Percentiles rank a stretch among this genome's conserved stretches.
These are phyloP conservation scores for Omphalotus guepiniiformis DNA, from an alignment of 768 basidiomycete species.

Conservation along the genomic window DNA sequence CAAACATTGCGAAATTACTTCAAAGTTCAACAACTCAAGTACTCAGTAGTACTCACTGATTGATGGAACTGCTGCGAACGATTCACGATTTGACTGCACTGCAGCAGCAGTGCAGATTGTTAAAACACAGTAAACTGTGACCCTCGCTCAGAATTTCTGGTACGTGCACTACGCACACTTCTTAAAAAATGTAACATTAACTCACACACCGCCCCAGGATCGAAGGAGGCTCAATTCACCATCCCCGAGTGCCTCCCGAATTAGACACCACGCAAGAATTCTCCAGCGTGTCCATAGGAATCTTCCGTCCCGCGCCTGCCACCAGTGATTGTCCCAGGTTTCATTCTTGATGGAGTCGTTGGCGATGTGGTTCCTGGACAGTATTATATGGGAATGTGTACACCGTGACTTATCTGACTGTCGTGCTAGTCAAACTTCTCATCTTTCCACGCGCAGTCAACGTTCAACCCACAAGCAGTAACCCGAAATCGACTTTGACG, in stretches of 20 bases:
- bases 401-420: slow-evolving; percentile 6
- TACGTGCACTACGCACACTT: slow-evolving; percentile 18
- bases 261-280: slow-evolving; percentile 40
- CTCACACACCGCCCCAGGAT: slow-evolving; percentile 29
- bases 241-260: slow-evolving; percentile 43
- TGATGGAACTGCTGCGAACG: no score
- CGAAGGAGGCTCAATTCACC: slow-evolving; percentile 72
- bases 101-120: slow-evolving; percentile 70
- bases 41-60: no score
- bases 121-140: slow-evolving; percentile 61
- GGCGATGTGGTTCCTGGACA: slow-evolving; percentile 46
- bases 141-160: slow-evolving; percentile 68
- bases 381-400: slow-evolving; percentile 63
- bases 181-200: neutral
- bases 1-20: no score
- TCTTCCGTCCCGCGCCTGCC: slow-evolving; percentile 75
- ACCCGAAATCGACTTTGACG: slow-evolving; percentile 62
- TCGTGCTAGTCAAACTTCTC: neutral
- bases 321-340: slow-evolving; percentile 83
- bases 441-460: slow-evolving; percentile 32
- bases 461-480: slow-evolving; percentile 79
- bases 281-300: slow-evolving; percentile 48
- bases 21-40: no score
- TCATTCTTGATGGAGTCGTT: slow-evolving; percentile 60
- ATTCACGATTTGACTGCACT: no score